Conservation (phyloP, 345 rosid species). For the Rhodomyrtus tomentosa region DNA sequence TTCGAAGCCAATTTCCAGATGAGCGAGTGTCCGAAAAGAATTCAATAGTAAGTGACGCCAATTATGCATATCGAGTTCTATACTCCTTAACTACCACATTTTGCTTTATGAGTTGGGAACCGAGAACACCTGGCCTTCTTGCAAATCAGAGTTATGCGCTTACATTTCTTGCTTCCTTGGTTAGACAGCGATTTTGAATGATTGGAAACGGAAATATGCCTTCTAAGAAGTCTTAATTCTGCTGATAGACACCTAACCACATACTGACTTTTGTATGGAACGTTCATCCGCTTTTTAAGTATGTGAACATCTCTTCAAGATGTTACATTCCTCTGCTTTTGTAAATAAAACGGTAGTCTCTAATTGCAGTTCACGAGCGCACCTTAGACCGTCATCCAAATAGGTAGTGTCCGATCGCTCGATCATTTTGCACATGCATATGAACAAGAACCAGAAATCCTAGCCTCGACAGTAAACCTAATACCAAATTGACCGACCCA, state of each 20-base stretch:
- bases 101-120: neutral
- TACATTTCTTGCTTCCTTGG: neutral
- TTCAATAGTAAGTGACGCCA: conserved; percentile 26
- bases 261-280: neutral
- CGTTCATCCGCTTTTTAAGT: neutral
- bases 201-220: neutral
- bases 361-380: neutral
- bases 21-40: conserved; percentile 28
- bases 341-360: neutral
- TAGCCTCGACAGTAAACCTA: neutral
- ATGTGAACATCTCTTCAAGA: neutral
- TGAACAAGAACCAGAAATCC: neutral
- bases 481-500: neutral
- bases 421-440: neutral
- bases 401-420: neutral
- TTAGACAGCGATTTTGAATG: neutral
- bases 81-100: neutral
- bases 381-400: neutral
- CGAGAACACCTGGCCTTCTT: neutral
- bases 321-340: neutral
- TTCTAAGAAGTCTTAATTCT: neutral
- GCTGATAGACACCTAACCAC: neutral
- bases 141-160: neutral
- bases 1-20: conserved; percentile 20
- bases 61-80: neutral